Base-by-base conservation (phyloP, 805 yeast species). In the Ogataea salicorniae region DNA sequence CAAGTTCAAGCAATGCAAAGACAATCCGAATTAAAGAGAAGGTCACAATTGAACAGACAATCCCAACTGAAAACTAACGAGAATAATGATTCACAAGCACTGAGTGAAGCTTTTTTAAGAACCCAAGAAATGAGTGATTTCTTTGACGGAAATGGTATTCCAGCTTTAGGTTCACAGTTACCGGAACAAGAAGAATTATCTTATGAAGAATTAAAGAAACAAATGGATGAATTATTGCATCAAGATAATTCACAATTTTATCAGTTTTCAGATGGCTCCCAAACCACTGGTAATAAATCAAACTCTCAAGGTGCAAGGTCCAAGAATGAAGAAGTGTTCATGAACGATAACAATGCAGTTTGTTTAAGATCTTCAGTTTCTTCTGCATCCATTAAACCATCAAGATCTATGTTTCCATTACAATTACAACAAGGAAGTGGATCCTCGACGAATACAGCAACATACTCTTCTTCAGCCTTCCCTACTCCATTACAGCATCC, bases 151-250 rank as follows among this genome's bases (percentile, higher is more conserved):
- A 15, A 20, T 18, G 15, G 38, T 20, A 17, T 23, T 4, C 14
- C 41, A 18, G 17, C 33, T 3, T 20, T 20, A 16, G 37, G 34
- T 13, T 37, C 9, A n/a, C 42, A 15, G 29, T 26, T 26, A 26
- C 20, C 36, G 26, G n/a, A 18, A 17, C 38, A 43, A 23, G 35
- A 41, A 26, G 45, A 23, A 6, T 41, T 56, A 26, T 41, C 55
- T 6, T 17, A 47, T 23, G 58, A 53, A 11, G 62, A 60, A 46
- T 51, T 60, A 42, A 55, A 49, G 36, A 48, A 44, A 39, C 62
- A 56, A 34, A 52, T 56, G 31, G 58, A 56, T 29, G 54, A 50
- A 18, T 46, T 54, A 22, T 39, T 57, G n/a, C 60, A 48, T 20
- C 51, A 46, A 4, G 48, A 52, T 17, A 44, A 50, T 9, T 50